Base-by-base conservation (phyloP, 208 protist species). In the Kentomonas sorsogonicus region DNA sequence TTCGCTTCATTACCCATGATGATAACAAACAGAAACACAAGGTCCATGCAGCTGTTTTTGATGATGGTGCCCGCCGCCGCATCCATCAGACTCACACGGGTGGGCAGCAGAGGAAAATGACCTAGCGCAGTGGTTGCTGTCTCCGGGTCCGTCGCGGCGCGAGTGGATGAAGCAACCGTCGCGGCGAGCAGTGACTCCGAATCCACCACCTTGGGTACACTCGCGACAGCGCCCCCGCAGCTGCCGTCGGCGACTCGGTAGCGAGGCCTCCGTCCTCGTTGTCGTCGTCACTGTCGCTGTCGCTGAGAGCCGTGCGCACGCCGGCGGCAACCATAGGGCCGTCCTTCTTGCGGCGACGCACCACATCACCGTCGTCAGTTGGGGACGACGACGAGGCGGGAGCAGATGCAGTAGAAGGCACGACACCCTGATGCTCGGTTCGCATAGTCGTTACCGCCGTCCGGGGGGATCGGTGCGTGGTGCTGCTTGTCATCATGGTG, bases 1-100 rank as follows among this genome's bases (percentile, higher is more conserved):
- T 85, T 87, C 23, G 63, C 57, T 0, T 71, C 82, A 34, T 94
- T 90, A 9, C 87, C 87, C 84, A 94, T 91, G n/a, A 94, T 69
- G 9, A 91, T 31, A 50, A 89, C 53, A 48, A 94, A 91, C 3
- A 94, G 69, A 54, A 94, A 94, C 0, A 94, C 87, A 44, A 91
- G 71, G 57, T 94, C 87, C 10, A 94, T 77, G 45, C 65, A 86
- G 66, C 81, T 88, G 13, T 57, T 77, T 34, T 79, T 74, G 1
- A 79, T 54, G 58, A 88, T 83, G 20, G 69, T 51, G 11, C 70
- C 79, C 6, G 66, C 66, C 10, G 70, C 60, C 27, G 10, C 15
- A 6, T 40, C 15, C 36, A n/a, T 40, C 36, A 40, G 15, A 40
- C 11, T n/a, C 11, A 40, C 36, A n/a, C 36, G 9, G 9, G 15